phyloP scores from a whole-genome alignment of 176 grass and related monocot species.

The Phyllostachys edulis region DNA sequence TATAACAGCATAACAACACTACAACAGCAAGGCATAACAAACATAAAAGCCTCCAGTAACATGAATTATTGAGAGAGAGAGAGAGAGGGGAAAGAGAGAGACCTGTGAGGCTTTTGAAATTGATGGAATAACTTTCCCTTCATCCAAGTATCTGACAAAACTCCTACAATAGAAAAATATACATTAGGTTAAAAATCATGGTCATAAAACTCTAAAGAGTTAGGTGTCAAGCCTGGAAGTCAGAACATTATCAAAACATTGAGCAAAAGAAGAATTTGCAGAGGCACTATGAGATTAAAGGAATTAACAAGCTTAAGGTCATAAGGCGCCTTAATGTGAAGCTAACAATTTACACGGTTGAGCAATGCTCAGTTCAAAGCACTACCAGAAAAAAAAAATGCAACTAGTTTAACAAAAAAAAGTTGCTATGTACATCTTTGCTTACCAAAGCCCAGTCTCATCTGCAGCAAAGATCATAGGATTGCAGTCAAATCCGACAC shows the following conservation, averaged over 20 bases:
- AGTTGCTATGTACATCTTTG: constrained; percentile 18
- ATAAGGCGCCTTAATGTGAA: not conserved
- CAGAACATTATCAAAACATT: not conserved
- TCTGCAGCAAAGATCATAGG: constrained; percentile 88
- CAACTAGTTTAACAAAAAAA: constrained; percentile 14
- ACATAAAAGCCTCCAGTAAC: constrained; percentile 5
- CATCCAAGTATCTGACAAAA: constrained; percentile 79
- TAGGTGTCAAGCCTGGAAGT: not conserved
- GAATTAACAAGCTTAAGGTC: not conserved
- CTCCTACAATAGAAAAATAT: constrained; percentile 59
- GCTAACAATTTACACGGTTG: not conserved
- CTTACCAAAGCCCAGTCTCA: constrained; percentile 95
- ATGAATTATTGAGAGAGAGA: not conserved
- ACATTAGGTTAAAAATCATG: constrained; percentile 2
- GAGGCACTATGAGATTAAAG: not conserved
- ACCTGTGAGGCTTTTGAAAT: constrained; percentile 90
- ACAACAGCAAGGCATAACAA: not conserved
- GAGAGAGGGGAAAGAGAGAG: not conserved
- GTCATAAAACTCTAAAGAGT: not conserved
- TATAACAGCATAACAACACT: not conserved
- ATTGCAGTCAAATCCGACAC: constrained; percentile 99
- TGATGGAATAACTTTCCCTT: constrained; percentile 70
- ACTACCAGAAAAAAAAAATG: not conserved
- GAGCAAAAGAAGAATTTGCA: constrained; percentile 6
- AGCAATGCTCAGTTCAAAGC: not conserved